Evolutionary conservation across 106 monocot species (phyloP).

Genomic region (Dendrobium catenatum): DNA sequence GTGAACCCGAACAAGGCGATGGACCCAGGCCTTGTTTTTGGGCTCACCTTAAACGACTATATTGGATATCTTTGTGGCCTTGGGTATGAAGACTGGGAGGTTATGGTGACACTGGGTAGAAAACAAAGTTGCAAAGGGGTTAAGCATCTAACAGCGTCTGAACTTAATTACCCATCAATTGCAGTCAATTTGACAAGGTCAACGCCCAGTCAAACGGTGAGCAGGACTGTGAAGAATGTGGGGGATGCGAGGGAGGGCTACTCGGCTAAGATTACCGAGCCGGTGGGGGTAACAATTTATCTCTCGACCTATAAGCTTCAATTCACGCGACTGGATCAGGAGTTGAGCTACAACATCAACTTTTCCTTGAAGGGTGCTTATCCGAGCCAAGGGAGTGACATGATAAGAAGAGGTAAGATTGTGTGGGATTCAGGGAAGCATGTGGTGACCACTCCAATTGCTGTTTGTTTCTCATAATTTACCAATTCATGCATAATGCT

Average conservation of each 20-base stretch:
- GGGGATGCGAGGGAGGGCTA: neutral
- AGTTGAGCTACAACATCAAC: neutral
- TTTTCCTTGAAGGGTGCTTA: neutral
- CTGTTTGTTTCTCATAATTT: too few species aligned
- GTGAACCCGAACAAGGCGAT: conserved; percentile 33
- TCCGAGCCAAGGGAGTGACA: too few species aligned
- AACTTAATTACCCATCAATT: conserved; percentile 16
- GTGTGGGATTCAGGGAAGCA: neutral
- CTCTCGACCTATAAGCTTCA: neutral
- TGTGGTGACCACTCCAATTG: neutral
- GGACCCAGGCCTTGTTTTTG: conserved; percentile 21
- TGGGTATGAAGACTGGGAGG: conserved; percentile 1
- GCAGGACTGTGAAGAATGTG: conserved; percentile 1
- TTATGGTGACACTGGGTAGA: neutral
- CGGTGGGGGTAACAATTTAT: neutral
- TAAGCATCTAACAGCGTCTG: neutral
- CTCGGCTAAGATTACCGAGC: neutral
- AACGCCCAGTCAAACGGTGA: neutral
- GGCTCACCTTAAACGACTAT: neutral
- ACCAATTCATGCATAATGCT: too few species aligned
- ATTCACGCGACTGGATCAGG: neutral
- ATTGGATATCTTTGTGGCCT: conserved; percentile 9
- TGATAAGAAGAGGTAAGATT: neutral
- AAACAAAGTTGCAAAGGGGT: neutral
- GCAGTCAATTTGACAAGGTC: neutral